A percentile compares a stretch with the other conserved stretches of the same genome.
phyloP scores from a whole-genome alignment of 805 yeast genomes.

The Barnettozyma vustinii region DNA sequence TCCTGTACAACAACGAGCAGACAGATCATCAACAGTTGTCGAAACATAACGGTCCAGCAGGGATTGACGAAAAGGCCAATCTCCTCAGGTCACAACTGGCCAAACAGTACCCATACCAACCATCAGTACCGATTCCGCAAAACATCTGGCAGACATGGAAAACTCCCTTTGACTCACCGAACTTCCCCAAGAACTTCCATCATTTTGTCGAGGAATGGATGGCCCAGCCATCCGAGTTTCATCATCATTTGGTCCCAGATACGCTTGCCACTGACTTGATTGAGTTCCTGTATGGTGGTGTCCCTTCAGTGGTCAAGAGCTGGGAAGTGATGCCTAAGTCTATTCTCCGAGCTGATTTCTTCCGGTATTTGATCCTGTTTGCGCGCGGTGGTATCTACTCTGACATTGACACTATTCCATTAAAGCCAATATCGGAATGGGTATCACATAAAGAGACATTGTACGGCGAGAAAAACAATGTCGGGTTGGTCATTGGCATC shows the following conservation, averaged over 20 bases:
- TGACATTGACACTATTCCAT: constrained; percentile 79
- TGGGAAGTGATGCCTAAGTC: constrained; percentile 71
- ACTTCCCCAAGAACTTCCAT: constrained; percentile 30
- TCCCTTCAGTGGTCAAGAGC: constrained; percentile 75
- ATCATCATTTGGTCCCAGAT: constrained; percentile 66
- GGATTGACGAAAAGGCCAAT: neutral
- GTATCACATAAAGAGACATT: constrained; percentile 39
- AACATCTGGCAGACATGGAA: constrained; percentile 96
- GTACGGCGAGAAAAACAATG: constrained; percentile 23
- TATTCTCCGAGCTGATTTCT: constrained; percentile 88
- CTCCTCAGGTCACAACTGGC: constrained; percentile 43
- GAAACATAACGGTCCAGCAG: neutral
- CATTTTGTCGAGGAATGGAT: constrained; percentile 61
- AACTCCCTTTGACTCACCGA: constrained; percentile 44
- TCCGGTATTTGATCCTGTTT: constrained; percentile 77
- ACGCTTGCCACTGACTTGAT: constrained; percentile 52
- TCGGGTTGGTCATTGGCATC: constrained; percentile 83
- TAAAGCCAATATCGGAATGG: constrained; percentile 76
- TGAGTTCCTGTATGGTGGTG: constrained; percentile 51
- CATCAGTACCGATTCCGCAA: constrained; percentile 59
- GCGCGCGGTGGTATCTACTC: constrained; percentile 93
- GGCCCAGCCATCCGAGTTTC: constrained; percentile 43
- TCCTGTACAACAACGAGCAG: neutral
- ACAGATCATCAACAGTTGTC: neutral
- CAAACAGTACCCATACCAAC: constrained; percentile 71